Base-by-base conservation (phyloP, 2,329 filamentous ascomycete species). In the Pseudocercospora eumusae region DNA sequence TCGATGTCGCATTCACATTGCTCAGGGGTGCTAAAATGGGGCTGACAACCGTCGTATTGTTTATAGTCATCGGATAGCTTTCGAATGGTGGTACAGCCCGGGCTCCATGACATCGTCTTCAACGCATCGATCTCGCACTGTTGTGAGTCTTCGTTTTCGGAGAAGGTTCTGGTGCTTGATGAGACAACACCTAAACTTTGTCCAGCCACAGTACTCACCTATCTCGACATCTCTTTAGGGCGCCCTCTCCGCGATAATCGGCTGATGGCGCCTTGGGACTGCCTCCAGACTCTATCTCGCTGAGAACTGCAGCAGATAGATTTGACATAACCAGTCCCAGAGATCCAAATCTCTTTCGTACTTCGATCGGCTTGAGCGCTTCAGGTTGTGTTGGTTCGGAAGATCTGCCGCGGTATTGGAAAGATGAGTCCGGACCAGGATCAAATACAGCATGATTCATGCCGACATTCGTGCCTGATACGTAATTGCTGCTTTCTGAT, bases 241-340 rank as follows among this genome's bases (percentile, higher is more conserved):
- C 25, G 23, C 15, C 15, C 21, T 18, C 25, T 25, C 25, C 7
- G 15, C 15, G 25, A n/a, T 10, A 8, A n/a, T 25, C 25, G 21
- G 47, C 10, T 25, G 21, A 52, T 13, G 10, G 21, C 23, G 47
- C 28, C 47, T 28, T 31, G 47, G 47, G 47, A 28, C 47, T 52
- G 25, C 47, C 47, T 52, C 47, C 47, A 31, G 47, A 52, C 15
- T 28, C 31, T n/a, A 52, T 52, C 25, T 52, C 47, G 23, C 47
- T 52, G 21, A 52, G 11, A 23, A 52, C 15, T 8, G 25, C 47
- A 28, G 47, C 47, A n/a, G 47, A 25, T 25, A 52, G 23, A 28
- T 52, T 52, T 10, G 47, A 27, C 47, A 52, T 52, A 4, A 52
- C 23, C 25, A 52, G 8, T 28, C 47, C 31, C 3, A 52, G 25